These are phyloP conservation scores for Vaccinium macrocarpon DNA, from an alignment of 148 eudicot species.

Conservation along the genomic window DNA sequence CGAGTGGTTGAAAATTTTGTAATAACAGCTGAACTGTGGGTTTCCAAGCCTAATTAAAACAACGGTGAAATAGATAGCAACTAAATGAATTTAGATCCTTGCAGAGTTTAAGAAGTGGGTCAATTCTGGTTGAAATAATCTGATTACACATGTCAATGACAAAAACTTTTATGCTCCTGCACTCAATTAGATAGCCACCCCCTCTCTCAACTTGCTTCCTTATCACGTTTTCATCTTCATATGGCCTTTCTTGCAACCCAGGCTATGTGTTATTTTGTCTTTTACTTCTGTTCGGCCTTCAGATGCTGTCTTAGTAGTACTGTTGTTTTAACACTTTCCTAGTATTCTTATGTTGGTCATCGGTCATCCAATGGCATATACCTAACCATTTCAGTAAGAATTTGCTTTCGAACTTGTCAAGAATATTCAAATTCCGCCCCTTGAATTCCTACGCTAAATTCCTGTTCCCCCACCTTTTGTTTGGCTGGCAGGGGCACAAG, in stretches of 20 bases:
- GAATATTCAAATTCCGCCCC: background rate
- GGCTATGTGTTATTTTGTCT: background rate
- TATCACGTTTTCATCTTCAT: background rate
- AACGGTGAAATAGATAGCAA: too few species aligned
- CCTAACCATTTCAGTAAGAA: background rate
- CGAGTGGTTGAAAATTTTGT: background rate
- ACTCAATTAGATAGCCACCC: background rate
- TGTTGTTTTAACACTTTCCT: background rate
- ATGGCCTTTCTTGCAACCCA: background rate
- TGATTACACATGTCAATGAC: background rate
- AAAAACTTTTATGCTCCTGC: background rate
- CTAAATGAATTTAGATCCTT: background rate
- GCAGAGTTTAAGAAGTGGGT: background rate
- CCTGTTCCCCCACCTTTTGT: background rate
- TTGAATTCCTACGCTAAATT: background rate
- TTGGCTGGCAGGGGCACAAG: conserved; percentile 73
- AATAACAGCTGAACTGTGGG: background rate
- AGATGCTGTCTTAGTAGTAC: background rate
- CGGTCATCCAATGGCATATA: background rate
- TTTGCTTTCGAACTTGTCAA: background rate
- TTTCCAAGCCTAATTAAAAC: background rate
- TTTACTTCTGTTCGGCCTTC: background rate
- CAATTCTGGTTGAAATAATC: background rate
- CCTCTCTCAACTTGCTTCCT: background rate
- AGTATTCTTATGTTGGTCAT: background rate